Evolutionary conservation across 495 filamentous ascomycete species (phyloP), one percentile per base, ranked within the genome.

Genomic region (Penicillium steckii): DNA sequence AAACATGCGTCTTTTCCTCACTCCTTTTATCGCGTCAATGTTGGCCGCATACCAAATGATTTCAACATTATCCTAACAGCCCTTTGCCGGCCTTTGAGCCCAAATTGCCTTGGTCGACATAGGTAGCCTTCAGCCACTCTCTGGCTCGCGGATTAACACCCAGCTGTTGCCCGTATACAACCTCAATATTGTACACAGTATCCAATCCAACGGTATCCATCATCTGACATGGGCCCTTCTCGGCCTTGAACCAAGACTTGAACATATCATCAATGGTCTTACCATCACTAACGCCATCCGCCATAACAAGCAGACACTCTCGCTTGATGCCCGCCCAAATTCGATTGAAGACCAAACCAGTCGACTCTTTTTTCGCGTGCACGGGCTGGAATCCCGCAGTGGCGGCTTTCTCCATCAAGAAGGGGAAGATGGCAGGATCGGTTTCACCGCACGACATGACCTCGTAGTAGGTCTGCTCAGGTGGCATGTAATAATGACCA

Each of bases 271-370:
- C 76, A 32, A 78, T 57, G 1, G 75, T 72, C 8, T 48, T 59
- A 1, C 67, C 73, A 46, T 55, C 61, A 4, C 65, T 73, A 2
- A 77, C 69, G 0, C 73, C 76, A 29, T 81, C 76, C 8, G 70
- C 59, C 18, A 82, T 45, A 1, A 78, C 67, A 32, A 66, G 59
- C 44, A 81, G 42, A 18, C 59, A 61, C 48, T 81, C 78, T 12
- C 77, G 62, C 61, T 81, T 79, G 53, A 79, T 71, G 6, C 71
- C 71, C 0, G 73, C 79, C 74, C 77, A 80, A 21, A 82, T 64
- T 0, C 78, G 74, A 55, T 79, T 78, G 52, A 76, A 74, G 10
- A 78, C 73, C 53, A 80, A 67, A 1, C 79, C 78, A 1, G 71
- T 77, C 8, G 69, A 75, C 26, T 80, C 75, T 43, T 63, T 62